Percentiles rank a stretch among this genome's conserved stretches.
Conservation (phyloP, 768 basidiomycete species). For the Naematelia aurantialba region DNA sequence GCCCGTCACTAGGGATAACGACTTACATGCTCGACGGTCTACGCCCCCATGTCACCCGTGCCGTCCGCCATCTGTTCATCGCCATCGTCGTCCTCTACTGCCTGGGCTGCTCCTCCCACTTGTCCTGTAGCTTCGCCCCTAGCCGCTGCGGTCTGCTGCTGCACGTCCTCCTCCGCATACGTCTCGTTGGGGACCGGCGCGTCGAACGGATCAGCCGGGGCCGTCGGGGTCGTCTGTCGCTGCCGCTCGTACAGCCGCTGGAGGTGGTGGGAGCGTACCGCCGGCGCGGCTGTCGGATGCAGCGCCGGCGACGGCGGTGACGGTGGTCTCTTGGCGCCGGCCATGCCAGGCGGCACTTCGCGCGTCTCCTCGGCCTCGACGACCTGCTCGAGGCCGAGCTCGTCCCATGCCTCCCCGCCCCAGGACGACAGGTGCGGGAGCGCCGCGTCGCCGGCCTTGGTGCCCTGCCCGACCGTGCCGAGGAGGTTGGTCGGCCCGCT, state of each 20-base stretch:
- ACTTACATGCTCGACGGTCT: not conserved
- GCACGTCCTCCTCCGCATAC: constrained; percentile 24
- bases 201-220: constrained; percentile 36
- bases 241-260: constrained; percentile 28
- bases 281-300: constrained; percentile 18
- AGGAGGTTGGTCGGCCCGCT: constrained; percentile 27
- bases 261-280: constrained; percentile 31
- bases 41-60: not conserved
- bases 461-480: constrained; percentile 22
- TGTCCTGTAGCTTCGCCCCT: not conserved
- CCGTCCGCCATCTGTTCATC: not conserved
- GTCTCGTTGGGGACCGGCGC: constrained; percentile 45
- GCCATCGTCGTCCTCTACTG: not conserved
- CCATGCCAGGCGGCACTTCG: constrained; percentile 46
- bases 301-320: constrained; percentile 43
- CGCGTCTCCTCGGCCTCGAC: constrained; percentile 28
- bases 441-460: constrained; percentile 4
- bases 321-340: constrained; percentile 44
- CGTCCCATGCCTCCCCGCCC: constrained; percentile 35
- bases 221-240: constrained; percentile 22
- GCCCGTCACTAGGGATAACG: not conserved
- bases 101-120: not conserved
- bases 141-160: not conserved
- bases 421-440: not conserved
- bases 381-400: constrained; percentile 30